phyloP scores from a whole-genome alignment of 768 basidiomycete genomes.

The Suillus subluteus region DNA sequence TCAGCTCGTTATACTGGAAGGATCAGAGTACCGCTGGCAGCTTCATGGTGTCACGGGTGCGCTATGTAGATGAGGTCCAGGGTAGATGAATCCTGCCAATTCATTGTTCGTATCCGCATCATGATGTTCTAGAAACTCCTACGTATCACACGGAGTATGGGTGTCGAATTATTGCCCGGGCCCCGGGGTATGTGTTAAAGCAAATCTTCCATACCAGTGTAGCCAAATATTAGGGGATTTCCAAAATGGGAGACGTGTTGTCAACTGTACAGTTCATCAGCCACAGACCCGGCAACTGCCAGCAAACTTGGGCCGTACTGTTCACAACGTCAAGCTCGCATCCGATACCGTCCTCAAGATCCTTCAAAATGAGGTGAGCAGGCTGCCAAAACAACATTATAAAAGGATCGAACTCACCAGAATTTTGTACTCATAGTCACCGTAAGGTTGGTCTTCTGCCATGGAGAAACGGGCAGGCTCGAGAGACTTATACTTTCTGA shows the following conservation, averaged over 20 bases:
- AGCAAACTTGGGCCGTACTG: constrained; percentile 8
- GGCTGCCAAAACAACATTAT: neutral
- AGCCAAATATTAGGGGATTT: constrained; percentile 18
- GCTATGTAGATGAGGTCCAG: neutral
- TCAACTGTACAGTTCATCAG: constrained; percentile 36
- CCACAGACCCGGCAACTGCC: constrained; percentile 34
- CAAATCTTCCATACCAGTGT: neutral
- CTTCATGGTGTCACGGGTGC: neutral
- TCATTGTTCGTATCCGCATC: neutral
- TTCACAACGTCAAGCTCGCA: constrained; percentile 9
- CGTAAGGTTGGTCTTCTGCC: constrained; percentile 68
- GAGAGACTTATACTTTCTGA: constrained; percentile 27
- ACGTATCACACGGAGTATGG: neutral
- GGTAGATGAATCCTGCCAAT: neutral
- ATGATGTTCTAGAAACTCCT: neutral
- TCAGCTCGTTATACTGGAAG: neutral
- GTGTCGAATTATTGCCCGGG: neutral
- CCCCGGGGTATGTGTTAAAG: neutral
- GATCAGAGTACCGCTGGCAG: neutral
- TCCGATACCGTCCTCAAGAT: constrained; percentile 22
- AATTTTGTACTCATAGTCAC: constrained; percentile 54
- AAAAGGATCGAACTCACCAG: constrained; percentile 21
- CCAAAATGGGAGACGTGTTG: constrained; percentile 10
- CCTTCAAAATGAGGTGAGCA: constrained; percentile 65
- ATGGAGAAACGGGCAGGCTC: constrained; percentile 18